Evolutionary conservation across 441 rosid genomes (phyloP).

Genomic region (Gossypium lobatum): DNA sequence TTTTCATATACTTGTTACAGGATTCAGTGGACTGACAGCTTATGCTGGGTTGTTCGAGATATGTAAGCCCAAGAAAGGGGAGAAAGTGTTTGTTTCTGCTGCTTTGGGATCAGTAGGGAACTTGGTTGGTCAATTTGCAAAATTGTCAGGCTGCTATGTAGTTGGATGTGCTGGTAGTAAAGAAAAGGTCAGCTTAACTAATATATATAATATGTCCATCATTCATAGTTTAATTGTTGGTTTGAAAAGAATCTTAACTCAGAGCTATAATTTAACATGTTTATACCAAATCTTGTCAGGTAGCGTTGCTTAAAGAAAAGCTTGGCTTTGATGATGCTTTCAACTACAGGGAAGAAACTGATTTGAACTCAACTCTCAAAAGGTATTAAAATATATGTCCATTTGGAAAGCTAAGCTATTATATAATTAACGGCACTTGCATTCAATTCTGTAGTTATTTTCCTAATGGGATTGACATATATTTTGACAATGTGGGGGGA

Average conservation of each 20-base stretch:
- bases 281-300: constrained; percentile 22
- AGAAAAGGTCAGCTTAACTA: constrained; percentile 31
- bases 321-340: constrained; percentile 77
- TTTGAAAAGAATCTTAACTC: background rate
- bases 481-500: constrained; percentile 80
- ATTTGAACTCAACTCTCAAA: constrained; percentile 42
- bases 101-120: constrained; percentile 53
- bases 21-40: constrained; percentile 55
- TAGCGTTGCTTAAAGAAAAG: constrained; percentile 52
- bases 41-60: constrained; percentile 42
- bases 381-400: constrained; percentile 19
- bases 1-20: constrained; percentile 19
- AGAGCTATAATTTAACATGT: background rate
- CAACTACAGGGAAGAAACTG: constrained; percentile 58
- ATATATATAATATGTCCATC: background rate
- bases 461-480: constrained; percentile 65
- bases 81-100: constrained; percentile 48
- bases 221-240: background rate
- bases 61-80: constrained; percentile 48
- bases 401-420: background rate
- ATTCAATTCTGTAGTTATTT: constrained; percentile 38
- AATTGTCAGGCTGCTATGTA: constrained; percentile 45
- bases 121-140: constrained; percentile 57
- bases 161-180: constrained; percentile 52
- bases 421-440: background rate